A percentile compares a stretch with the other conserved stretches of the same genome.
Conservation (phyloP, 169 alveolate species). For the Plasmodium yoelii region DNA sequence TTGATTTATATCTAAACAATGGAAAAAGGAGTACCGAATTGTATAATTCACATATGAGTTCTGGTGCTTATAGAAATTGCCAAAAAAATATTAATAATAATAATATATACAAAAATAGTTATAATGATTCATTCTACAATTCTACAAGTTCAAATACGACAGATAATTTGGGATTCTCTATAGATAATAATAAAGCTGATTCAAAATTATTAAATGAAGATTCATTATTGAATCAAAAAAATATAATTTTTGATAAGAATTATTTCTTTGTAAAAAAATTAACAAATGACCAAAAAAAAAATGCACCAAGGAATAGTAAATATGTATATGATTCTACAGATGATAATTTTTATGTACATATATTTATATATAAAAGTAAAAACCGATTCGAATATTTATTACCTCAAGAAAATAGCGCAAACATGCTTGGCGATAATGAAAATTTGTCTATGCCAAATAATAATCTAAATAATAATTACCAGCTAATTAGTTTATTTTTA, state of each 20-base stretch:
- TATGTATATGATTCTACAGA: slow-evolving; percentile 36
- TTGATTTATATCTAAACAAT: slow-evolving; percentile 23
- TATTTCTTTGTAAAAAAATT: slow-evolving; percentile 69
- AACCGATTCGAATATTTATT: slow-evolving; percentile 64
- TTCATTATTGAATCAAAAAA: slow-evolving; percentile 29
- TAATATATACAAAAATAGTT: slow-evolving; percentile 16
- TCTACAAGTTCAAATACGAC: slow-evolving; percentile 48
- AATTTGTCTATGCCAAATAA: slow-evolving; percentile 29
- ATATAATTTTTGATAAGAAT: slow-evolving; percentile 60
- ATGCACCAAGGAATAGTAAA: slow-evolving; percentile 26
- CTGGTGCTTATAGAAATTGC: background rate
- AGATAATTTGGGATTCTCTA: slow-evolving; percentile 17
- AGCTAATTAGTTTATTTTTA: slow-evolving; percentile 48
- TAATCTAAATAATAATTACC: slow-evolving; percentile 64
- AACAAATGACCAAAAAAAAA: slow-evolving; percentile 55
- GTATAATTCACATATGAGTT: background rate
- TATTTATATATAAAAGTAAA: slow-evolving; percentile 73
- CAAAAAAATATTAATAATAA: background rate
- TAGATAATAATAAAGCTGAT: slow-evolving; percentile 9
- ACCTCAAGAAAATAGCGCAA: slow-evolving; percentile 34
- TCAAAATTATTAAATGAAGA: slow-evolving; percentile 14
- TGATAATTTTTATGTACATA: slow-evolving; percentile 33
- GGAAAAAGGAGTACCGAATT: slow-evolving; percentile 4
- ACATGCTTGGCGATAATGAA: slow-evolving; percentile 45
- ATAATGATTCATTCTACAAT: slow-evolving; percentile 8